Evolutionary conservation across 352 stramenopile species (phyloP), one percentile per base, ranked within the genome.

Genomic region (Phytopythium boreale): DNA sequence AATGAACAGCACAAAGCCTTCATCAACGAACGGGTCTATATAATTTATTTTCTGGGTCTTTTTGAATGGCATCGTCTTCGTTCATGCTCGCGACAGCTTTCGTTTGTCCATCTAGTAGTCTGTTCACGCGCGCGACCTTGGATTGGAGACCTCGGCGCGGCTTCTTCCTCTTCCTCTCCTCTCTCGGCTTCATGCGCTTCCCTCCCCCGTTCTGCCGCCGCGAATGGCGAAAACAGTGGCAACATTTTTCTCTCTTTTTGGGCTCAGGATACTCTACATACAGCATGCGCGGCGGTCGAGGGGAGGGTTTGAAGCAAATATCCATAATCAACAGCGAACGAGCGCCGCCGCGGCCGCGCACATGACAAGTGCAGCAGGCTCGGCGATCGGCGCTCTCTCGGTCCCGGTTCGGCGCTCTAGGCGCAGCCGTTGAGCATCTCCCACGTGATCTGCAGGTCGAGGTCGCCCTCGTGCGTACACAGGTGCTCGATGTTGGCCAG

Each of bases 381-480:
- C 17, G 2, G 11, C 12, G 3, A 14, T 31, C 17, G 8, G 19
- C 20, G 44, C 34, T 37, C 20, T 51, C 20, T 31, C 37, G 12
- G 41, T 9, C 29, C 56, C 24, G 26, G 56, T 19, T 20, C 5
- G 12, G 9, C n/a, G 47, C 44, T 56, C 72, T 68, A 90, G 64
- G 77, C 71, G 59, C 69, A 68, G 31, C 60, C 59, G 60, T 84
- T 87, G 50, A 93, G 82, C 80, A 93, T 90, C 55, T 93, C 83
- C 83, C 84, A 92, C 31, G 85, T 90, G 70, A 93, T 93, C 76
- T 92, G 83, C 56, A 93, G 64, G 59, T 93, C 85, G 29, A 93
- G 72, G 56, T 93, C 85, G 44, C 83, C 85, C 64, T 93, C 85
- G 70, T 93, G 81, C 20, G 83, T 88, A 66, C 85, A 93, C 66